These are phyloP conservation scores for Fusarium odoratissimum DNA, from an alignment of 2,329 filamentous ascomycete species.

Conservation along the genomic window DNA sequence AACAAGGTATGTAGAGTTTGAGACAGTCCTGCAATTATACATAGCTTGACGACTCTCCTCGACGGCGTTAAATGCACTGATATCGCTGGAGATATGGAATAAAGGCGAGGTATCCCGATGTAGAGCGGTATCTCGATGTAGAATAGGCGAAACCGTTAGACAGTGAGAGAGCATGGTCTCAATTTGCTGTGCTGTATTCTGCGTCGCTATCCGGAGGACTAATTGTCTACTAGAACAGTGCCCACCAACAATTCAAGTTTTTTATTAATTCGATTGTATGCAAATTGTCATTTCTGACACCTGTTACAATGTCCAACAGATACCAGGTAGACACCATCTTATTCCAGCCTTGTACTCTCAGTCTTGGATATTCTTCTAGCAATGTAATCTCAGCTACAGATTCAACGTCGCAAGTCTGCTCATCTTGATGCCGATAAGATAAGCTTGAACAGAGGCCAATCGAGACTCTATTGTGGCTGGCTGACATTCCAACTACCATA, in stretches of 20 bases:
- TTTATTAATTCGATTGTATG: neutral
- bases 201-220: too few relatives aligned
- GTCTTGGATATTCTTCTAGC: too few relatives aligned
- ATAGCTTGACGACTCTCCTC: too few relatives aligned
- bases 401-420: fast-evolving
- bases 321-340: fast-evolving
- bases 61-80: too few relatives aligned
- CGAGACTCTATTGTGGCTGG: neutral
- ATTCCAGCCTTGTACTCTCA: fast-evolving
- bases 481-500: constrained; percentile 1
- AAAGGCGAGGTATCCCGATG: too few relatives aligned
- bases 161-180: too few relatives aligned
- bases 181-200: too few relatives aligned
- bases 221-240: neutral
- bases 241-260: neutral
- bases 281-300: neutral
- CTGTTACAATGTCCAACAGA: fast-evolving
- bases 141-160: too few relatives aligned
- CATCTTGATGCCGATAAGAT: neutral
- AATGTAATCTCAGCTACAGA: neutral
- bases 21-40: too few relatives aligned
- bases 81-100: too few relatives aligned
- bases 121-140: too few relatives aligned
- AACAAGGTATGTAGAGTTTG: too few relatives aligned
- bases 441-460: neutral